A percentile compares a stretch with the other conserved stretches of the same genome.
Evolutionary conservation across 208 protist genomes (phyloP).

Genomic region (Trypanosoma theileri): DNA sequence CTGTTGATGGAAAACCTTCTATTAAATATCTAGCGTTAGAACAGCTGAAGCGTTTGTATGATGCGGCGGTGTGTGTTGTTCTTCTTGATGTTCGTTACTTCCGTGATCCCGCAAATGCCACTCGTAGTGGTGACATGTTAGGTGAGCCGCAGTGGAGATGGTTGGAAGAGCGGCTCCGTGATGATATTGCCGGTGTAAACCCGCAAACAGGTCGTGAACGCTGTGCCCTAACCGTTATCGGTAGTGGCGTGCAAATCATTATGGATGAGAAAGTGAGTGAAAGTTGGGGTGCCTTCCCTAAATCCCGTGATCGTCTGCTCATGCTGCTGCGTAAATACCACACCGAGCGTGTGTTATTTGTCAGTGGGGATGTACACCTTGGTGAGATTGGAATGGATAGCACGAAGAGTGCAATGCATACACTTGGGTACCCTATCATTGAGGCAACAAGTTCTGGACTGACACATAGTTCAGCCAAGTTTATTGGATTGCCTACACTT

Average conservation of each 20-base stretch:
- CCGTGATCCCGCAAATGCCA: constrained; percentile 54
- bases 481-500: constrained; percentile 39
- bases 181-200: constrained; percentile 33
- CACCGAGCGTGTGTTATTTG: constrained; percentile 65
- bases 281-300: constrained; percentile 72
- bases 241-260: constrained; percentile 74
- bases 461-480: constrained; percentile 69
- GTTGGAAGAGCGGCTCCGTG: constrained; percentile 51
- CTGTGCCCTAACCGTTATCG: constrained; percentile 72
- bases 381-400: constrained; percentile 74
- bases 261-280: constrained; percentile 76
- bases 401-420: constrained; percentile 32
- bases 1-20: constrained; percentile 11
- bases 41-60: constrained; percentile 38
- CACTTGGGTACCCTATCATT: constrained; percentile 67
- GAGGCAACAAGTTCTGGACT: constrained; percentile 83
- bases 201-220: constrained; percentile 12
- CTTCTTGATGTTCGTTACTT: constrained; percentile 86
- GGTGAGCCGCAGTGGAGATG: constrained; percentile 80
- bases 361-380: constrained; percentile 86
- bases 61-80: constrained; percentile 58
- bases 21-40: neutral
- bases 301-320: constrained; percentile 56
- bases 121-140: constrained; percentile 68
- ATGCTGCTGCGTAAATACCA: constrained; percentile 39